Conservation (phyloP, 768 basidiomycete species). For the Daedaleopsis sinensis region DNA sequence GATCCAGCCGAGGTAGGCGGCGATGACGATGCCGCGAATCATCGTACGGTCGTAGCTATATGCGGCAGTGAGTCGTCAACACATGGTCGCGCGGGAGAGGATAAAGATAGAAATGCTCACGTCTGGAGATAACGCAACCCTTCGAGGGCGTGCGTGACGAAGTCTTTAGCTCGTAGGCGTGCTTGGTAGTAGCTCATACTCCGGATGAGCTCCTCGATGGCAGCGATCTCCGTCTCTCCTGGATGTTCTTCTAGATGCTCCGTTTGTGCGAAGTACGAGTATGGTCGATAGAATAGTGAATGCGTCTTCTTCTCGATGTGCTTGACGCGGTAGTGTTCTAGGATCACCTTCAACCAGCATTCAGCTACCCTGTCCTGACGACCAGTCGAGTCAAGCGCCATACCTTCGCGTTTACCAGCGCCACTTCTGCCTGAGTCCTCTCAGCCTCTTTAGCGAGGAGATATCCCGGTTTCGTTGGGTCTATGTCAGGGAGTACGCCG, state of each 20-base stretch:
- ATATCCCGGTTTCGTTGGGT: constrained; percentile 62
- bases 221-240: constrained; percentile 39
- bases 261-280: constrained; percentile 45
- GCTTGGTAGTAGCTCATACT: constrained; percentile 49
- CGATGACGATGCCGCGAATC: constrained; percentile 67
- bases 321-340: constrained; percentile 80
- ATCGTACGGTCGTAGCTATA: constrained; percentile 71
- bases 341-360: constrained; percentile 52
- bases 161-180: constrained; percentile 47
- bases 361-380: neutral
- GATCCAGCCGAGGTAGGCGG: constrained; percentile 80
- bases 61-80: constrained; percentile 8
- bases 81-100: neutral
- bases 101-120: constrained; percentile 33
- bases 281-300: constrained; percentile 67
- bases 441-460: constrained; percentile 50
- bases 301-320: constrained; percentile 67
- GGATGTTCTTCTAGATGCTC: constrained; percentile 29
- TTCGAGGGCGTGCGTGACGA: constrained; percentile 55
- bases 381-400: neutral
- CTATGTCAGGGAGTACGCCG: constrained; percentile 78
- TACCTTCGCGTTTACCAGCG: constrained; percentile 69
- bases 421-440: constrained; percentile 51
- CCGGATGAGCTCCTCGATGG: constrained; percentile 51
- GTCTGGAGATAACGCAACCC: constrained; percentile 83